Percentiles rank a stretch among this genome's conserved stretches.
Conservation (phyloP, 2,329 filamentous ascomycete genomes). For the Penicillium sp. region DNA sequence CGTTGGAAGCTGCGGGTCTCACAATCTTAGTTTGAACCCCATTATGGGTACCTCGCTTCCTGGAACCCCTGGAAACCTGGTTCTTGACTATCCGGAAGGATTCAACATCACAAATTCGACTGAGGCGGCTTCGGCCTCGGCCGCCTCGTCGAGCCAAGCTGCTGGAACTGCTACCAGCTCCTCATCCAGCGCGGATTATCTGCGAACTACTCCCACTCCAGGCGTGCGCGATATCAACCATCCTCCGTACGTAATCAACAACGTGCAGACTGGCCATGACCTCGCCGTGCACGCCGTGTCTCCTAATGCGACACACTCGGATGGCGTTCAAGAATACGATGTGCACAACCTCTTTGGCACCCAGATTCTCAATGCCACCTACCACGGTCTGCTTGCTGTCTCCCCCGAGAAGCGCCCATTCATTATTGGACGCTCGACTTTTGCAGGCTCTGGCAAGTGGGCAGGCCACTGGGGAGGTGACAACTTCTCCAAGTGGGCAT, state of each 20-base stretch:
- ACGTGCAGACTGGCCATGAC: slow-evolving; percentile 63
- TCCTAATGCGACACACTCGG: slow-evolving; percentile 73
- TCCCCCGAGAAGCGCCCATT: slow-evolving; percentile 72
- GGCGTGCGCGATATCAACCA: slow-evolving; percentile 67
- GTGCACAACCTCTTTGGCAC: slow-evolving; percentile 77
- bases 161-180: slow-evolving; percentile 35
- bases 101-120: slow-evolving; percentile 69
- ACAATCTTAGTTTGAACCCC: slow-evolving; percentile 64
- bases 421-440: slow-evolving; percentile 80
- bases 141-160: slow-evolving; percentile 53
- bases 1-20: slow-evolving; percentile 67
- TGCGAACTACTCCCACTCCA: slow-evolving; percentile 60
- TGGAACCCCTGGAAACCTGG: slow-evolving; percentile 60
- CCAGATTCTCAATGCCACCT: slow-evolving; percentile 74
- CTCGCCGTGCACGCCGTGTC: slow-evolving; percentile 70
- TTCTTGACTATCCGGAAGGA: slow-evolving; percentile 64
- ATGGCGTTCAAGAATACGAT: slow-evolving; percentile 74
- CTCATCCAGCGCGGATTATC: slow-evolving; percentile 47
- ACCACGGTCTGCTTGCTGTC: slow-evolving; percentile 64
- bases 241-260: slow-evolving; percentile 74
- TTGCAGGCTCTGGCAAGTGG: slow-evolving; percentile 71
- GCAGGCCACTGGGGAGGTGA: slow-evolving; percentile 83
- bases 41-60: slow-evolving; percentile 62
- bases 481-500: slow-evolving; percentile 68
- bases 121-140: slow-evolving; percentile 61